Evolutionary conservation across 192 early-diverging fungal genomes (phyloP).

Genomic region (Linderina pennispora): DNA sequence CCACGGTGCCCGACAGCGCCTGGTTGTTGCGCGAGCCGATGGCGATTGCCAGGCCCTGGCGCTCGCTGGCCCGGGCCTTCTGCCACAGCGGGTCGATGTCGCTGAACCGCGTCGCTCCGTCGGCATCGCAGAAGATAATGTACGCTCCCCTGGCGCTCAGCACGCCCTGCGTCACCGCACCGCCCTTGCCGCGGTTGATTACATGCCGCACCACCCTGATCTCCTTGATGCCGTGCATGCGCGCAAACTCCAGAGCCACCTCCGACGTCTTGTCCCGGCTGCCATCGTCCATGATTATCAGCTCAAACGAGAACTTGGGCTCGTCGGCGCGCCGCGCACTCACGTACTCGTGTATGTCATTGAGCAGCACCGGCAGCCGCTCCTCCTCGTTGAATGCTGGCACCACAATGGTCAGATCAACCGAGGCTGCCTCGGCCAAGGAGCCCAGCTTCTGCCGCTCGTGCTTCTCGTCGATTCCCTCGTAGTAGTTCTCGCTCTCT

Average conservation of each 20-base stretch:
- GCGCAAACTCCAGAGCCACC: constrained; percentile 62
- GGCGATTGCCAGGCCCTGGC: constrained; percentile 58
- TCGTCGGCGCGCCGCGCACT: constrained; percentile 38
- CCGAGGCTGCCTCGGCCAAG: constrained; percentile 22
- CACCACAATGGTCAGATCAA: constrained; percentile 71
- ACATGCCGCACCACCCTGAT: constrained; percentile 70
- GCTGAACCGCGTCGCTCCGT: constrained; percentile 89
- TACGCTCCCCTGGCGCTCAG: constrained; percentile 65
- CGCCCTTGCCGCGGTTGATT: constrained; percentile 89
- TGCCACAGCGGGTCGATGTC: constrained; percentile 66
- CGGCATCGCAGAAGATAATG: constrained; percentile 91
- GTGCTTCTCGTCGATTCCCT: constrained; percentile 30
- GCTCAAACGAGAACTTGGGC: constrained; percentile 63
- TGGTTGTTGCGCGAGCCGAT: constrained; percentile 92
- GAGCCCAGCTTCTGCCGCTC: constrained; percentile 26
- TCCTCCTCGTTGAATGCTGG: constrained; percentile 89
- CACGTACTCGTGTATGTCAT: constrained; percentile 70
- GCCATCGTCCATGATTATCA: constrained; percentile 92
- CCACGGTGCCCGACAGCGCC: constrained; percentile 49
- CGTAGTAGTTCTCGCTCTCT: constrained; percentile 45
- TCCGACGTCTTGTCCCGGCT: constrained; percentile 70
- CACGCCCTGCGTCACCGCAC: constrained; percentile 90
- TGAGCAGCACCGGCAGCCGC: constrained; percentile 79
- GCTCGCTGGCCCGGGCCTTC: constrained; percentile 23
- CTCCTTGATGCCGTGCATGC: constrained; percentile 49